Evolutionary conservation across 2,329 filamentous ascomycete species (phyloP), one percentile per base, ranked within the genome.

Genomic region (Hymenoscyphus albidus): DNA sequence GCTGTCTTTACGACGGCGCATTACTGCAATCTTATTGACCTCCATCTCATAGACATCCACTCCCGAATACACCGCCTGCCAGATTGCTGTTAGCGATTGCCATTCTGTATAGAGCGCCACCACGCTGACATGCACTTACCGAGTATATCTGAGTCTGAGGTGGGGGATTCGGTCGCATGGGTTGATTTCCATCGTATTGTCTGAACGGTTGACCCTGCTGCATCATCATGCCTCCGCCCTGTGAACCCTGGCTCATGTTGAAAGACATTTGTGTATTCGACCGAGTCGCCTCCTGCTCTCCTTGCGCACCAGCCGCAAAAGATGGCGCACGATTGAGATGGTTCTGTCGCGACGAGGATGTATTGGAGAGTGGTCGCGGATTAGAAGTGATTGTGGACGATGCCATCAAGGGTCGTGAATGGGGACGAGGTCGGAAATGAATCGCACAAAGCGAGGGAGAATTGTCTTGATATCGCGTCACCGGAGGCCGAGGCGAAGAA

Each of bases 1-100:
- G 70, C 92, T 94, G 77, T 99, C 95, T 70, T 91, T 90, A 69
- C 95, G 89, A 65, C 95, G 89, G 76, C 95, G 92, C 95, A 99
- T 99, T 60, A 98, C 93, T 31, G 93, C 92, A 69, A 99, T 83
- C 57, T 86, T 87, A 76, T 97, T 96, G 67, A 98, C 91, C 77
- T 97, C 93, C 93, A 98, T 97, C 78, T 99, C 95, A 80, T 98
- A 99, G 16, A 99, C 95, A 67, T 94, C 89, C 57, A 98, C 92
- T 70, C 93, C 93, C 7, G 94, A 98, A 77, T 98, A 98, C 51
- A 96, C 91, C 66, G 94, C 94, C 87, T 86, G 67, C 48, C 48
- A 10, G 22, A 57, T 62, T 58, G 40, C 13, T n/a, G 38, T 71
- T 68, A 70, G 67, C 42, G 18, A 22, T 57, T 39, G 59, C 9